A percentile compares a stretch with the other conserved stretches of the same genome.
Conservation (phyloP, 78 protist species). For the Dictyostelium firmibasis region DNA sequence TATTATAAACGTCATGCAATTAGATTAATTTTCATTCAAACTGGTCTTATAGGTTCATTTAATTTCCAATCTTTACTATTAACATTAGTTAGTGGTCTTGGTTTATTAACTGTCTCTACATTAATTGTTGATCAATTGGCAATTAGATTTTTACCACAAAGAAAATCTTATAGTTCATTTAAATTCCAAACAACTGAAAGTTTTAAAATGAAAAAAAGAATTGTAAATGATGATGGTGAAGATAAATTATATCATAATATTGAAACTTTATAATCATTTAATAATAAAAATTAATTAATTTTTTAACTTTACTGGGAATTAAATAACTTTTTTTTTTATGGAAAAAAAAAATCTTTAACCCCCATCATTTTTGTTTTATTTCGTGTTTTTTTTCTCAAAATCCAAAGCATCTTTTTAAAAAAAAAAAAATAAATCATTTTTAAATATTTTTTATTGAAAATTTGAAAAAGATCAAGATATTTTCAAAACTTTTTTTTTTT, state of each 20-base stretch:
- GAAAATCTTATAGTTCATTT: neutral
- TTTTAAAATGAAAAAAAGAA: neutral
- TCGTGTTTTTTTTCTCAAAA: no score
- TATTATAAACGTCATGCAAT: constrained; percentile 63
- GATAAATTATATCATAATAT: neutral
- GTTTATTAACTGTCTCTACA: constrained; percentile 39
- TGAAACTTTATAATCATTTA: neutral
- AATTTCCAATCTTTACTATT: constrained; percentile 56
- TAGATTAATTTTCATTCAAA: constrained; percentile 54
- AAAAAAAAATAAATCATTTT: no score
- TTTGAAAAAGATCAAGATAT: neutral
- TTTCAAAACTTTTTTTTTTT: neutral
- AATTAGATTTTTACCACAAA: constrained; percentile 42
- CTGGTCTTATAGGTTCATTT: constrained; percentile 59
- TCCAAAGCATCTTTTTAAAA: no score
- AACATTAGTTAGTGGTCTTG: constrained; percentile 42
- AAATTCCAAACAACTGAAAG: constrained; percentile 46
- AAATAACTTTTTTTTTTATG: no score
- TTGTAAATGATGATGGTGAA: constrained; percentile 11
- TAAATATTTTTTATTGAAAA: no score
- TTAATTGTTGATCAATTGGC: constrained; percentile 45
- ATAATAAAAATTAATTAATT: neutral
- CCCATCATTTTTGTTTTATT: neutral
- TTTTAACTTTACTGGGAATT: no score
- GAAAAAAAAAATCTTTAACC: no score